Percentiles rank a stretch among this genome's conserved stretches.
These are phyloP conservation scores for Erodium moschatum DNA, from an alignment of 441 rosid species.

Conservation along the genomic window DNA sequence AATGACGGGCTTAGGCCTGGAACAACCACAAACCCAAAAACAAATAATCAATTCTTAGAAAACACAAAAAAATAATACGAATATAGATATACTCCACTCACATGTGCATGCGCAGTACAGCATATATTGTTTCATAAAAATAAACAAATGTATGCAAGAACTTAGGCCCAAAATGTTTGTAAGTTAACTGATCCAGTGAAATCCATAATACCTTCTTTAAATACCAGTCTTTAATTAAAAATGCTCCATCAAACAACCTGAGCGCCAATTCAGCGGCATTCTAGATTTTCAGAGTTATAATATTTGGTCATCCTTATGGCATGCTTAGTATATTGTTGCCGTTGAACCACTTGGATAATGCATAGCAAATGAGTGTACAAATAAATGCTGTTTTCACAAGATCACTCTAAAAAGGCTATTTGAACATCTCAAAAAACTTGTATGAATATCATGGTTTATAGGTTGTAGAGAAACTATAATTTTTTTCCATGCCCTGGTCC, in stretches of 20 bases:
- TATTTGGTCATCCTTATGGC: background rate
- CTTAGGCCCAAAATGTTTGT: background rate
- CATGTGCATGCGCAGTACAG: background rate
- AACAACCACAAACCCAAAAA: background rate
- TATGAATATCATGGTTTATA: slow-evolving; percentile 4
- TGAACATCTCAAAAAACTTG: background rate
- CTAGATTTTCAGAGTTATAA: background rate
- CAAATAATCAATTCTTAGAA: background rate
- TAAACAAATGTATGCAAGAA: too few species aligned
- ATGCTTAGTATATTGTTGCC: background rate
- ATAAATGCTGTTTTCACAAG: background rate
- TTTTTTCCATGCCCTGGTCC: slow-evolving; percentile 8
- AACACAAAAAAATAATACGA: background rate
- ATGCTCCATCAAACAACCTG: background rate
- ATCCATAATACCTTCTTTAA: background rate
- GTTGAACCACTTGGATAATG: background rate
- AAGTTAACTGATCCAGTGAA: background rate
- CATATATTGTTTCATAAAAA: background rate
- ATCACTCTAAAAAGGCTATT: background rate
- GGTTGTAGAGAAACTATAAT: slow-evolving; percentile 16
- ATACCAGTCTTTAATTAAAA: background rate
- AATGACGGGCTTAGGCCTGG: background rate
- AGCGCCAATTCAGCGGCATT: background rate
- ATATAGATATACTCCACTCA: background rate
- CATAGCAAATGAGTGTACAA: too few species aligned